These are phyloP conservation scores for Talaromyces sp. DNA, from an alignment of 2,329 filamentous ascomycete genomes.

Conservation along the genomic window DNA sequence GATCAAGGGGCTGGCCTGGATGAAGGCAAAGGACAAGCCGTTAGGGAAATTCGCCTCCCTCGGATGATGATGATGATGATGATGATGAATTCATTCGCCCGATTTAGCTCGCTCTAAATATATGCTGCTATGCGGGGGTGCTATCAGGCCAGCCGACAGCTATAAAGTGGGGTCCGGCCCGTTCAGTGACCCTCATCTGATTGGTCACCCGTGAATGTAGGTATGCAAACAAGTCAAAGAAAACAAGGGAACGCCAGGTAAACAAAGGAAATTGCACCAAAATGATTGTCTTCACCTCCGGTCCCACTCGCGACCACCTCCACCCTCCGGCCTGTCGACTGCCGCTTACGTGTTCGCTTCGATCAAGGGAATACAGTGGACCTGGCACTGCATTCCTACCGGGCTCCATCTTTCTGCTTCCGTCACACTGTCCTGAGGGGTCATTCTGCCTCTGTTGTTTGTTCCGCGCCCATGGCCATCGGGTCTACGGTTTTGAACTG, in stretches of 20 bases:
- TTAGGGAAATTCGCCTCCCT: constrained; percentile 25
- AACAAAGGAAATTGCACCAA: too few species aligned
- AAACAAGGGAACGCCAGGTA: too few species aligned
- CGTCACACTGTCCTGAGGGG: constrained; percentile 7
- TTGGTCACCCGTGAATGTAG: too few species aligned
- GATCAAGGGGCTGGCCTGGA: constrained; percentile 30
- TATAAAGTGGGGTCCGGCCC: too few species aligned
- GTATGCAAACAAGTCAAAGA: too few species aligned
- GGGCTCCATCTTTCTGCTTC: constrained; percentile 6
- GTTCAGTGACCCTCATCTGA: too few species aligned
- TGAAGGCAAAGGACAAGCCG: constrained; percentile 27
- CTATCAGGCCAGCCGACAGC: too few species aligned
- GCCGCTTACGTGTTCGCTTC: too few species aligned
- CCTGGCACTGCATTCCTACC: constrained; percentile 7
- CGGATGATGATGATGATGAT: constrained; percentile 22
- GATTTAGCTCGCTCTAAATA: constrained; percentile 23
- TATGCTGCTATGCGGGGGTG: constrained; percentile 9
- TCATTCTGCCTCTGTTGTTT: background rate
- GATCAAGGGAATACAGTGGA: constrained; percentile 4
- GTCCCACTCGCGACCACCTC: too few species aligned
- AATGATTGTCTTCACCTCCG: too few species aligned
- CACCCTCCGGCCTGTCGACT: too few species aligned
- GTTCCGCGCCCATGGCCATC: background rate
- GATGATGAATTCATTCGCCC: constrained; percentile 16
- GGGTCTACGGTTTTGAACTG: too few species aligned